A percentile compares a stretch with the other conserved stretches of the same genome.
Conservation (phyloP, 192 early-diverging fungal genomes). For the Backusella parvicylindrica region DNA sequence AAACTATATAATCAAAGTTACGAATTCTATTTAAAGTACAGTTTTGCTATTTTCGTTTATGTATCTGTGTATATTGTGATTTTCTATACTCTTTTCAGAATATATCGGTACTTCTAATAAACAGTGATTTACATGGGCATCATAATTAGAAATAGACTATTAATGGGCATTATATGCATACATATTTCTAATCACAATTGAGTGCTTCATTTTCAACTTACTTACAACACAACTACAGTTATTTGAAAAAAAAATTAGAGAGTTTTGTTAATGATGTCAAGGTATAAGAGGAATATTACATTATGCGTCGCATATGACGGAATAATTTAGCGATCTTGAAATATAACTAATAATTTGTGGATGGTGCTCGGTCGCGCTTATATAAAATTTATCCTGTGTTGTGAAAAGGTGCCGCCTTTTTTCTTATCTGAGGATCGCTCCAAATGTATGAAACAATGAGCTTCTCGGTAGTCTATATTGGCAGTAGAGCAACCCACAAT, state of each 20-base stretch:
- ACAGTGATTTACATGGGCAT: neutral
- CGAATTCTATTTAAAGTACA: neutral
- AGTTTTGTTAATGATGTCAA: neutral
- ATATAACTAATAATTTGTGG: neutral
- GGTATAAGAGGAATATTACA: neutral
- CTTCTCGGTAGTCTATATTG: neutral
- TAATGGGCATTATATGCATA: neutral
- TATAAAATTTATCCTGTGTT: neutral
- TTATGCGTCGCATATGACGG: neutral
- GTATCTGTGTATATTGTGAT: neutral
- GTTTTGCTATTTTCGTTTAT: neutral
- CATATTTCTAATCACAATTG: neutral
- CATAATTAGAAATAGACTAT: neutral
- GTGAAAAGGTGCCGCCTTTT: neutral
- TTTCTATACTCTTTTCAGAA: neutral
- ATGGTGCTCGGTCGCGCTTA: neutral
- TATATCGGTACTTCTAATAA: neutral
- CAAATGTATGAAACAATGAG: neutral
- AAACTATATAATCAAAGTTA: neutral
- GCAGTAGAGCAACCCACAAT: neutral
- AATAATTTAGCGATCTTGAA: neutral
- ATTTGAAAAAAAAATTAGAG: neutral
- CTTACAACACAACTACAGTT: no score
- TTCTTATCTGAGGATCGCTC: neutral
- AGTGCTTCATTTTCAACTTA: neutral